Percentiles rank a stretch among this genome's conserved stretches.
Evolutionary conservation across 306 rosid genomes (phyloP).

Genomic region (Rosa lucieae): DNA sequence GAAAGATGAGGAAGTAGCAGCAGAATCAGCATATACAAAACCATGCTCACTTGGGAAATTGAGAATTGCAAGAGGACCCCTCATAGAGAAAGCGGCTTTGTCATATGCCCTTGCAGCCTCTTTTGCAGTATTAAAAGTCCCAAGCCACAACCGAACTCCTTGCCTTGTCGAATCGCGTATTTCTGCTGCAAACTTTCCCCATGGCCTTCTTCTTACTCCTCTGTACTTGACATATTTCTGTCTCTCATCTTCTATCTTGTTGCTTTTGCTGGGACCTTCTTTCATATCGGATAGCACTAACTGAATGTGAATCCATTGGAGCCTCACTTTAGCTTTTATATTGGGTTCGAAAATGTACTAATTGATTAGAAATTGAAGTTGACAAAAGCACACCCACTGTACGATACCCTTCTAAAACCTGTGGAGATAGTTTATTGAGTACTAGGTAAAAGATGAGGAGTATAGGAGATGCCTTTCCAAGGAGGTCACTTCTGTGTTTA

Average conservation of each 20-base stretch:
- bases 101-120: slow-evolving; percentile 80
- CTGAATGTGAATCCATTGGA: neutral
- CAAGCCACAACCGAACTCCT: slow-evolving; percentile 67
- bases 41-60: slow-evolving; percentile 58
- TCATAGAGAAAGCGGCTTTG: slow-evolving; percentile 61
- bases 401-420: neutral
- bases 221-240: slow-evolving; percentile 22
- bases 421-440: neutral
- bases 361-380: neutral
- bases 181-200: slow-evolving; percentile 46
- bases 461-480: slow-evolving; percentile 1
- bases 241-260: neutral
- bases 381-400: neutral
- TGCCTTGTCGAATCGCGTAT: slow-evolving; percentile 36
- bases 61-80: slow-evolving; percentile 61
- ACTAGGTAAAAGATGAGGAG: neutral
- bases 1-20: neutral
- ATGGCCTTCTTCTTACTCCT: slow-evolving; percentile 40
- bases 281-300: slow-evolving; percentile 8
- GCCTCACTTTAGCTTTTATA: slow-evolving; percentile 23
- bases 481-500: neutral
- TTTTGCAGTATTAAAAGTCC: slow-evolving; percentile 53
- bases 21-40: slow-evolving; percentile 7
- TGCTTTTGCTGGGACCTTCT: neutral
- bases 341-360: neutral